phyloP scores from a whole-genome alignment of 192 early-diverging fungal genomes.

The Coemansia sp. region DNA sequence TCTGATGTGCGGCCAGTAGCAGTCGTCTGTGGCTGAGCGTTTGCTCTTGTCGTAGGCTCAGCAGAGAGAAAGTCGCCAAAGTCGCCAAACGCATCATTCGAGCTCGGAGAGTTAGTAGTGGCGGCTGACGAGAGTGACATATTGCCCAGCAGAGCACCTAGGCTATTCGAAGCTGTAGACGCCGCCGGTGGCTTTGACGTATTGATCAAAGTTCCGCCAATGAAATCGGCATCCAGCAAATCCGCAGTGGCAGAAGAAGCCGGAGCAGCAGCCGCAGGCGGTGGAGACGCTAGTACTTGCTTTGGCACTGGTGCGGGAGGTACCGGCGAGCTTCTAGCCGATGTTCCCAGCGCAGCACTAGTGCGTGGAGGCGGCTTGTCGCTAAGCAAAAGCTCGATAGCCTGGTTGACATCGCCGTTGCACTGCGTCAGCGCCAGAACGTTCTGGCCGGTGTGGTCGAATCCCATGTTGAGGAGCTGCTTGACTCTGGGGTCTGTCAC shows the following conservation, averaged over 20 bases:
- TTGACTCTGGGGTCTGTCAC: conserved; percentile 60
- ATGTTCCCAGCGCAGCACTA: background rate
- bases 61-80: conserved; percentile 57
- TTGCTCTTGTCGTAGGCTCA: conserved; percentile 4
- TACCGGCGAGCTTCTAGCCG: conserved; percentile 6
- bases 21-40: background rate
- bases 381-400: conserved; percentile 61
- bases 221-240: conserved; percentile 35
- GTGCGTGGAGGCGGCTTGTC: conserved; percentile 44
- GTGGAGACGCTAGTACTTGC: conserved; percentile 9
- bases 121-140: conserved; percentile 26
- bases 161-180: background rate
- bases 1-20: background rate
- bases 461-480: conserved; percentile 74
- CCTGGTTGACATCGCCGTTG: conserved; percentile 76
- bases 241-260: conserved; percentile 8
- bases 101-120: conserved; percentile 2
- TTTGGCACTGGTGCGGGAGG: conserved; percentile 17
- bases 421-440: conserved; percentile 69
- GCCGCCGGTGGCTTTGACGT: conserved; percentile 3
- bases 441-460: conserved; percentile 69
- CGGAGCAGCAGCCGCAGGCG: background rate
- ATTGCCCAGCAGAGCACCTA: conserved; percentile 38
- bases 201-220: conserved; percentile 13
- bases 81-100: conserved; percentile 55